These are phyloP conservation scores for Stylosanthes scabra DNA, from an alignment of 331 rosid genomes.

Conservation along the genomic window DNA sequence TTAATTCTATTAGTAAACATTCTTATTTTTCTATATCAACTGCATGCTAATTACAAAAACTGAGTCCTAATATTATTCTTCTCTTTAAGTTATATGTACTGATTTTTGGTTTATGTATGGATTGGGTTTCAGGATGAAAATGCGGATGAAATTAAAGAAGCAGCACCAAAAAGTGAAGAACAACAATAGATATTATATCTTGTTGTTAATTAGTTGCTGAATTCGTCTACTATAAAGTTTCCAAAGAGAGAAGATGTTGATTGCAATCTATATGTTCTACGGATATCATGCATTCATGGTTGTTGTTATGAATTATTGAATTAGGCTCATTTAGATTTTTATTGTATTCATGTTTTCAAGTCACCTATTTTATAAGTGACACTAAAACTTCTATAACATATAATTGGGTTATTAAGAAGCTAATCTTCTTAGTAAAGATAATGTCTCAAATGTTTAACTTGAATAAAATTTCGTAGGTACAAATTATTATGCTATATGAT, in stretches of 20 bases:
- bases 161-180: conserved; percentile 74
- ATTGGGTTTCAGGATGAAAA: conserved; percentile 77
- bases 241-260: conserved; percentile 72
- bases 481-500: too few relatives aligned
- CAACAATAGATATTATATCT: conserved; percentile 55
- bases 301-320: conserved; percentile 67
- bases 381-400: conserved; percentile 52
- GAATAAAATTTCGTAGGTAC: background rate
- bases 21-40: too few relatives aligned
- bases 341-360: conserved; percentile 60
- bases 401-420: conserved; percentile 35
- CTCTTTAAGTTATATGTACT: background rate
- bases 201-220: conserved; percentile 55
- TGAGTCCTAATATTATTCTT: background rate
- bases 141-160: conserved; percentile 96
- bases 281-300: conserved; percentile 77
- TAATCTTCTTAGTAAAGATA: conserved; percentile 24
- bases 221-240: conserved; percentile 81
- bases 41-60: too few relatives aligned
- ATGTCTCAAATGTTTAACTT: background rate
- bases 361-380: conserved; percentile 54
- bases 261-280: conserved; percentile 62
- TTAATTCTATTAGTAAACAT: too few relatives aligned
- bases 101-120: conserved; percentile 13
- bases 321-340: conserved; percentile 61